Percentiles rank a stretch among this genome's conserved stretches.
phyloP scores from a whole-genome alignment of 164 flowering plant species.

The Liriodendron chinense region DNA sequence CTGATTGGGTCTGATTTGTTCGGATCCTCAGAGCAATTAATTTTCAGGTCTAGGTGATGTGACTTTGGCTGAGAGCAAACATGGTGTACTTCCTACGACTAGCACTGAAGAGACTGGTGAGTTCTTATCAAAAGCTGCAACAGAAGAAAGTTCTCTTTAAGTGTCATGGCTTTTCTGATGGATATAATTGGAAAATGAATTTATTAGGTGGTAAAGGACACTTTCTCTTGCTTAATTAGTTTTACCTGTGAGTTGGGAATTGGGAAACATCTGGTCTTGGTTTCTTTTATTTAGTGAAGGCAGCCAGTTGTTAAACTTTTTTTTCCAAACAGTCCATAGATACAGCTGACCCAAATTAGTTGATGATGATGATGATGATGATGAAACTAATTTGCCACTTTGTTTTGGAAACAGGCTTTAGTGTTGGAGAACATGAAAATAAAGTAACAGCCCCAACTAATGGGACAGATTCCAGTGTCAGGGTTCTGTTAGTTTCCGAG shows the following conservation, averaged over 20 bases:
- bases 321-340: too few relatives aligned
- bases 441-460: neutral
- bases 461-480: neutral
- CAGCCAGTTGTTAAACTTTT: too few relatives aligned
- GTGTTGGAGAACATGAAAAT: neutral
- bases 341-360: too few relatives aligned
- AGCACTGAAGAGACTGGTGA: conserved; percentile 19
- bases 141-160: conserved; percentile 22
- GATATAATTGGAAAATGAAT: conserved; percentile 10
- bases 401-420: conserved; percentile 1
- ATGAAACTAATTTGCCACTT: neutral
- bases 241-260: conserved; percentile 18
- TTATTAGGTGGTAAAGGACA: conserved; percentile 20
- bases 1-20: neutral
- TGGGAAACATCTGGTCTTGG: conserved; percentile 1
- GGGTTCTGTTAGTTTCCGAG: neutral
- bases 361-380: neutral
- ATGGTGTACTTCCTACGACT: conserved; percentile 15
- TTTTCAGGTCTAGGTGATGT: conserved; percentile 13
- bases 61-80: conserved; percentile 22
- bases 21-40: neutral
- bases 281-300: conserved; percentile 4
- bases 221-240: neutral
- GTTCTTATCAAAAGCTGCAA: conserved; percentile 13
- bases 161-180: conserved; percentile 17